These are phyloP conservation scores for Rhizopus delemar DNA, from an alignment of 371 early-diverging fungal species.

Conservation along the genomic window DNA sequence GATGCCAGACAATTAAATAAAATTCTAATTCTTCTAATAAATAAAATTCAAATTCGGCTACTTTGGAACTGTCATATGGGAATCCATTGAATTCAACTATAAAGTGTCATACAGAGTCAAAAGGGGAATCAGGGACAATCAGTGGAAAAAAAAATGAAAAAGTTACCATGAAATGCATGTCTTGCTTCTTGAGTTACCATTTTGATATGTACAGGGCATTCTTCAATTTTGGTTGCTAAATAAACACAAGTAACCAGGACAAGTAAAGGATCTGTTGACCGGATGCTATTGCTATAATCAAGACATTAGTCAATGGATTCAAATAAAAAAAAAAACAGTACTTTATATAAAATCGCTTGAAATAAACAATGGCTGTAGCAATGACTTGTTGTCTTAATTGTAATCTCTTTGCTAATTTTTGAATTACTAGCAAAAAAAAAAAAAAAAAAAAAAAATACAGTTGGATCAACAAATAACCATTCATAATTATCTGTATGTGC, in stretches of 20 bases:
- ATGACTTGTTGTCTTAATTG: constrained; percentile 80
- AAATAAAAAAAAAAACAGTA: constrained; percentile 24
- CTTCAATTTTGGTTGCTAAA: constrained; percentile 88
- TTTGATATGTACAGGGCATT: constrained; percentile 84
- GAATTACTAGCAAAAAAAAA: constrained; percentile 61
- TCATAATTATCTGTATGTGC: neutral
- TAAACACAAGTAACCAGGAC: constrained; percentile 82
- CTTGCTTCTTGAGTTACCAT: constrained; percentile 74
- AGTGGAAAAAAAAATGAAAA: constrained; percentile 1
- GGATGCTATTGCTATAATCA: constrained; percentile 63
- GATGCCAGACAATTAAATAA: constrained; percentile 84
- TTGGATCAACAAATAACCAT: neutral
- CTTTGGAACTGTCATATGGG: constrained; percentile 71
- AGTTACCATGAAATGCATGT: constrained; percentile 58
- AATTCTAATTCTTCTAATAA: constrained; percentile 87
- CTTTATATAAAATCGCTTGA: constrained; percentile 88
- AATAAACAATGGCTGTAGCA: constrained; percentile 85
- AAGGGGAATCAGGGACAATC: neutral
- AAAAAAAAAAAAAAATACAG: neutral
- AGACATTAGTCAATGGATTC: too few species aligned
- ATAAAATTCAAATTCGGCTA: constrained; percentile 92
- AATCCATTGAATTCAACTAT: constrained; percentile 56
- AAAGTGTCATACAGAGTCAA: neutral
- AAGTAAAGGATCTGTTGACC: constrained; percentile 74
- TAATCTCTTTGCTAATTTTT: constrained; percentile 73